phyloP scores from a whole-genome alignment of 176 grass and related monocot genomes.

The Oryza australiensis region DNA sequence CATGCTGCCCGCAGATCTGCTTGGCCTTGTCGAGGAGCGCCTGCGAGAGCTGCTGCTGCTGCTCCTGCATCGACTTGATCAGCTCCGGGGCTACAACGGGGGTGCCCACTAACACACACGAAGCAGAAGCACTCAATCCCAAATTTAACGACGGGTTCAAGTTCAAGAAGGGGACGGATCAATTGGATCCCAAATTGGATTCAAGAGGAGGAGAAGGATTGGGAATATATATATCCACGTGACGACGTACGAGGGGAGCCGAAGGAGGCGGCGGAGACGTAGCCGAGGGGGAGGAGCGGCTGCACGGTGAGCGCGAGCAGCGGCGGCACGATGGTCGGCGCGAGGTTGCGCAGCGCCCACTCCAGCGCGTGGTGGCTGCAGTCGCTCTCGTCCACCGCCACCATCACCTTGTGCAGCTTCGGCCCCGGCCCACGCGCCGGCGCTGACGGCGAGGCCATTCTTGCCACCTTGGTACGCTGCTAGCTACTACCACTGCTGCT shows the following conservation, averaged over 20 bases:
- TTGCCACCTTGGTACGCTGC: neutral
- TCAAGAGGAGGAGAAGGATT: neutral
- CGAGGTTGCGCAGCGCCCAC: constrained; percentile 50
- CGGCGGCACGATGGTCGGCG: constrained; percentile 26
- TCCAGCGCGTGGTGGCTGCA: constrained; percentile 53
- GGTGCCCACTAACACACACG: constrained; percentile 26
- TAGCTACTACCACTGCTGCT: neutral
- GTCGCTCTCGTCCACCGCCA: constrained; percentile 66
- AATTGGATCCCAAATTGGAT: neutral
- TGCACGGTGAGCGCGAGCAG: constrained; percentile 57
- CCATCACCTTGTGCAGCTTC: constrained; percentile 50
- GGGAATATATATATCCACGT: too few species aligned
- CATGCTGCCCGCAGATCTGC: constrained; percentile 49
- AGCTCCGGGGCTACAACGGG: constrained; percentile 48
- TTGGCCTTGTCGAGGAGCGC: constrained; percentile 55
- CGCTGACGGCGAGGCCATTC: constrained; percentile 23
- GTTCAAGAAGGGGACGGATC: neutral
- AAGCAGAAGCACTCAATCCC: neutral
- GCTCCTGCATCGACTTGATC: constrained; percentile 55
- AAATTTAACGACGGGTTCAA: neutral
- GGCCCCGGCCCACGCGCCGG: neutral
- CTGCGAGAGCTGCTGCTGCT: constrained; percentile 52
- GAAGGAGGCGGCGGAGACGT: constrained; percentile 44
- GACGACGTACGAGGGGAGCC: constrained; percentile 34
- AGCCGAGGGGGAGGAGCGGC: constrained; percentile 30